Conservation (phyloP, 140 eudicot genomes). For the Cichorium intybus region DNA sequence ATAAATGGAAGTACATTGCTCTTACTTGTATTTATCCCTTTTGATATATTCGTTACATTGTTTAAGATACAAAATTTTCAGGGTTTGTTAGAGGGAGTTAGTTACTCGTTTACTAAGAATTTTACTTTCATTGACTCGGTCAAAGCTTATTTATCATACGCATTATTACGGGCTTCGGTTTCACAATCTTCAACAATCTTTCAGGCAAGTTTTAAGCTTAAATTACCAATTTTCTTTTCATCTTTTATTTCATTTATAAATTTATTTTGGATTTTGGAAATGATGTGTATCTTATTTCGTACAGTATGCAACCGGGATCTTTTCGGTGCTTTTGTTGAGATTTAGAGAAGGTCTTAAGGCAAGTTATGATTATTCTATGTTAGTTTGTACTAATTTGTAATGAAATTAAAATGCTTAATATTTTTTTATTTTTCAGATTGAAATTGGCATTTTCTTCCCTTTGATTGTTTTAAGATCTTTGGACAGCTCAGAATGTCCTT, state of each 20-base stretch:
- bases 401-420: neutral
- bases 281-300: slow-evolving; percentile 15
- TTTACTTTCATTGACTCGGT: slow-evolving; percentile 82
- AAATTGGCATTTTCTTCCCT: slow-evolving; percentile 92
- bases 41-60: neutral
- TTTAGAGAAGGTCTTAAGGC: slow-evolving; percentile 87
- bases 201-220: slow-evolving; percentile 54
- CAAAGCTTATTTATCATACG: slow-evolving; percentile 87
- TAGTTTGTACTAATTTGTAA: neutral
- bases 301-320: slow-evolving; percentile 92
- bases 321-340: slow-evolving; percentile 70
- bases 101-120: slow-evolving; percentile 76
- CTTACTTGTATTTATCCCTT: no score
- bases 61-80: slow-evolving; percentile 30
- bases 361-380: slow-evolving; percentile 13
- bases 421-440: slow-evolving; percentile 55
- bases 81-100: slow-evolving; percentile 86
- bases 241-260: neutral
- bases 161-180: slow-evolving; percentile 78
- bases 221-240: neutral
- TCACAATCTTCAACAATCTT: slow-evolving; percentile 68
- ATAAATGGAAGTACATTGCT: no score
- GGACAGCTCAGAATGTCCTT: slow-evolving; percentile 64
- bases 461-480: slow-evolving; percentile 66
- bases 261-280: slow-evolving; percentile 8